phyloP scores from a whole-genome alignment of 1,139 yeast species.

The Yamadazyma aaseri region DNA sequence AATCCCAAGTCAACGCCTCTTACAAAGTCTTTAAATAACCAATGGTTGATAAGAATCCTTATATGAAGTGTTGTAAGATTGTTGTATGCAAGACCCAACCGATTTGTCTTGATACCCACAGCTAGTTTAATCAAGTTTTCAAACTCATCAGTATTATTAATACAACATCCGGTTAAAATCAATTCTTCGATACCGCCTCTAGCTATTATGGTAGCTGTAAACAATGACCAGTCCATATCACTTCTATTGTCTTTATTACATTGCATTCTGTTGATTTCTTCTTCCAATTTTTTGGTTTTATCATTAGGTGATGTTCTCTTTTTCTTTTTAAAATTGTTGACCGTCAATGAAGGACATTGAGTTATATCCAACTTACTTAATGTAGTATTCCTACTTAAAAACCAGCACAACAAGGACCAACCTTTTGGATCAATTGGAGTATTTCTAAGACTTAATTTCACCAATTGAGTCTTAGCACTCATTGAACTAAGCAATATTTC shows the following conservation, averaged over 20 bases:
- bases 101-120: slow-evolving; percentile 47
- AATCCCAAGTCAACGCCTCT: slow-evolving; percentile 70
- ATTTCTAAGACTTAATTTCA: slow-evolving; percentile 67
- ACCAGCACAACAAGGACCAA: slow-evolving; percentile 71
- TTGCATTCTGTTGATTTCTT: slow-evolving; percentile 49
- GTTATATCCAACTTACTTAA: slow-evolving; percentile 63
- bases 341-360: slow-evolving; percentile 62
- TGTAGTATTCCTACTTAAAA: slow-evolving; percentile 58
- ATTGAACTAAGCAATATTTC: slow-evolving; percentile 60
- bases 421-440: slow-evolving; percentile 68
- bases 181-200: slow-evolving; percentile 74
- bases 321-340: slow-evolving; percentile 52
- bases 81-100: slow-evolving; percentile 71
- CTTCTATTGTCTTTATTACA: slow-evolving; percentile 58
- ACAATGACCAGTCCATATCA: slow-evolving; percentile 74
- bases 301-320: slow-evolving; percentile 23
- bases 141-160: slow-evolving; percentile 53
- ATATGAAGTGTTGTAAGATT: slow-evolving; percentile 53
- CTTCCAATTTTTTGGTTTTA: slow-evolving; percentile 25
- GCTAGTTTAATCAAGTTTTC: slow-evolving; percentile 57
- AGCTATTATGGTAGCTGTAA: slow-evolving; percentile 66
- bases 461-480: slow-evolving; percentile 58
- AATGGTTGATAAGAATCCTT: slow-evolving; percentile 43
- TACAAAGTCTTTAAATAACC: slow-evolving; percentile 36
- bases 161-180: slow-evolving; percentile 70